Conservation (phyloP, 1,139 yeast genomes). For the Kluyveromyces sp. region DNA sequence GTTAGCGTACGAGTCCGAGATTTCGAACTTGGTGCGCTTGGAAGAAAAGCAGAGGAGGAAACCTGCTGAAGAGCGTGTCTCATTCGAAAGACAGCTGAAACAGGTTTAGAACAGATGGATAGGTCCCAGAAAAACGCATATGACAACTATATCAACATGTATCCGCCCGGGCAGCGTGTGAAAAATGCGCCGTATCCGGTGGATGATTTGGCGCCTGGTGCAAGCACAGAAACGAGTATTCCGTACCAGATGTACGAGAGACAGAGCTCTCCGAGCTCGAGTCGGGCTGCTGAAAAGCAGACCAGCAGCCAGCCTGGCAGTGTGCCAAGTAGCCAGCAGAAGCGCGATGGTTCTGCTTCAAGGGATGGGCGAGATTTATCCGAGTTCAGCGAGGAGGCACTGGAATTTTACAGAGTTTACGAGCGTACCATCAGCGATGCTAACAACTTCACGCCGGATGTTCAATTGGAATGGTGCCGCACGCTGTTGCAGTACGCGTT, state of each 20-base stretch:
- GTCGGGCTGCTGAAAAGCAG: not conserved
- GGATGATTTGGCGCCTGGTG: slow-evolving; percentile 12
- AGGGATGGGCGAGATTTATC: slow-evolving; percentile 10
- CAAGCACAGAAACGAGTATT: not conserved
- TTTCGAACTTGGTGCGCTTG: no score
- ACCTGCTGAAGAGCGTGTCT: not conserved
- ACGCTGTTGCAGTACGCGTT: slow-evolving; percentile 41
- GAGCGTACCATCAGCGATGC: slow-evolving; percentile 23
- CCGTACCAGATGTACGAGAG: slow-evolving; percentile 2
- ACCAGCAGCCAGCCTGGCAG: no score
- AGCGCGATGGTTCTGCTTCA: no score
- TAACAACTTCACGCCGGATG: slow-evolving; percentile 34
- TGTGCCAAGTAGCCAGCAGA: no score
- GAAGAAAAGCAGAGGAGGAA: no score
- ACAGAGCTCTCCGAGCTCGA: not conserved
- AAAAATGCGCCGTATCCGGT: slow-evolving; percentile 20
- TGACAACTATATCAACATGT: slow-evolving; percentile 17
- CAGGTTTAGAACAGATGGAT: not conserved
- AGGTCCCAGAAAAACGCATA: slow-evolving; percentile 2
- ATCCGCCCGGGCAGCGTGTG: slow-evolving; percentile 12
- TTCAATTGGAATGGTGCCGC: slow-evolving; percentile 49
- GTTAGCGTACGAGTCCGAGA: no score
- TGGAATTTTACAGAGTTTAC: slow-evolving; percentile 19
- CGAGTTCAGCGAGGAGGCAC: slow-evolving; percentile 17
- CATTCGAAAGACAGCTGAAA: not conserved